Percentiles rank a stretch among this genome's conserved stretches.
These are phyloP conservation scores for Pichia cephalocereana DNA, from an alignment of 805 yeast species.

Conservation along the genomic window DNA sequence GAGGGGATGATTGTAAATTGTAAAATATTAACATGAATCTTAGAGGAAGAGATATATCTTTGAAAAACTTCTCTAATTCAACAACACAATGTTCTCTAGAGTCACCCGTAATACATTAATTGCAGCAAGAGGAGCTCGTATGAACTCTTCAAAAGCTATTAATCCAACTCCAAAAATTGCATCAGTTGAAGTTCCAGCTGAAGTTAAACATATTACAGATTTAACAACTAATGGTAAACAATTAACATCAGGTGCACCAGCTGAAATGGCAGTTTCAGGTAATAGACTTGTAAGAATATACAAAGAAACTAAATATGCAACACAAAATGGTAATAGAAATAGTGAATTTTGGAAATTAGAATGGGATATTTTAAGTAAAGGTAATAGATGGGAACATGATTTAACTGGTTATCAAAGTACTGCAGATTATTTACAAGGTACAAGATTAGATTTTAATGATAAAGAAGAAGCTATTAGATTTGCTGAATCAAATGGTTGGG, in stretches of 20 bases:
- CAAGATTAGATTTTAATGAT: slow-evolving; percentile 62
- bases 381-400: slow-evolving; percentile 85
- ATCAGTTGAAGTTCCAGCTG: slow-evolving; percentile 9
- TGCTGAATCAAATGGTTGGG: slow-evolving; percentile 83
- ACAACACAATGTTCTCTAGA: slow-evolving; percentile 5
- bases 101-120: neutral
- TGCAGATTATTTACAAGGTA: slow-evolving; percentile 75
- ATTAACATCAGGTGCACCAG: slow-evolving; percentile 69
- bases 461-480: slow-evolving; percentile 64
- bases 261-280: slow-evolving; percentile 41
- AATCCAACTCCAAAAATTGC: slow-evolving; percentile 8
- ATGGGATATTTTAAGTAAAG: slow-evolving; percentile 73
- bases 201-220: slow-evolving; percentile 13
- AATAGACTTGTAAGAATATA: slow-evolving; percentile 65
- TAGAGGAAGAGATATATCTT: no score
- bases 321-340: slow-evolving; percentile 59
- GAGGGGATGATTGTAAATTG: no score
- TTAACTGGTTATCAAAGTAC: slow-evolving; percentile 78
- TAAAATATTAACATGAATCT: no score
- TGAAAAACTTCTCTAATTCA: no score
- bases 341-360: slow-evolving; percentile 62
- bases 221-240: slow-evolving; percentile 34
- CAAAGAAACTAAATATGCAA: slow-evolving; percentile 70
- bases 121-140: slow-evolving; percentile 1
- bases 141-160: slow-evolving; percentile 4